These are phyloP conservation scores for Amyloporia xantha DNA, from an alignment of 768 basidiomycete genomes.

Conservation along the genomic window DNA sequence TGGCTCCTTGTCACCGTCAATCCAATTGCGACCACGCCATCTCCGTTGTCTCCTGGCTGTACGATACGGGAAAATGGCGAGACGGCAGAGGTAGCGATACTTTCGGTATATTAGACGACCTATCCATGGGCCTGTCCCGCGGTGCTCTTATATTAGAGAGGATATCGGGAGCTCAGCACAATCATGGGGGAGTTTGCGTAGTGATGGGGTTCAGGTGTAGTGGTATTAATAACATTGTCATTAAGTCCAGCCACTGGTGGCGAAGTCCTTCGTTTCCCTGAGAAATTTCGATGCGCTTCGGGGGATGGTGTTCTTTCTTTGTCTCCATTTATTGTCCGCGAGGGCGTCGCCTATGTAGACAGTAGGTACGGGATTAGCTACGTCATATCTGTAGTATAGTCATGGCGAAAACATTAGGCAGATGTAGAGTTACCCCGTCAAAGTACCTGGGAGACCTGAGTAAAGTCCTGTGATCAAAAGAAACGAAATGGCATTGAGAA, in stretches of 20 bases:
- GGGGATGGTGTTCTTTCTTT: no score
- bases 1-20: constrained; percentile 54
- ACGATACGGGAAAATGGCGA: constrained; percentile 10
- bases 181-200: background rate
- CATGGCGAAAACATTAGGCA: no score
- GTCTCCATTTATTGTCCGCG: no score
- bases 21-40: constrained; percentile 66
- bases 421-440: no score
- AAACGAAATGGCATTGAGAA: no score
- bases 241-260: no score
- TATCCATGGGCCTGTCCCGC: background rate
- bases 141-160: constrained; percentile 5
- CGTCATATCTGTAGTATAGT: no score
- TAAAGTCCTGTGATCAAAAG: no score
- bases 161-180: constrained; percentile 4
- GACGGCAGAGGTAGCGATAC: constrained; percentile 13
- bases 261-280: no score
- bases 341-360: no score
- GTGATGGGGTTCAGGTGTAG: constrained; percentile 19
- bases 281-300: background rate
- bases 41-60: background rate
- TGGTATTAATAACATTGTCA: constrained; percentile 25
- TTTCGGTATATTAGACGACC: constrained; percentile 5
- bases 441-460: no score
- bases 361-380: no score